phyloP scores from a whole-genome alignment of 495 filamentous ascomycete genomes.

The Aspergillus saccharolyticus region DNA sequence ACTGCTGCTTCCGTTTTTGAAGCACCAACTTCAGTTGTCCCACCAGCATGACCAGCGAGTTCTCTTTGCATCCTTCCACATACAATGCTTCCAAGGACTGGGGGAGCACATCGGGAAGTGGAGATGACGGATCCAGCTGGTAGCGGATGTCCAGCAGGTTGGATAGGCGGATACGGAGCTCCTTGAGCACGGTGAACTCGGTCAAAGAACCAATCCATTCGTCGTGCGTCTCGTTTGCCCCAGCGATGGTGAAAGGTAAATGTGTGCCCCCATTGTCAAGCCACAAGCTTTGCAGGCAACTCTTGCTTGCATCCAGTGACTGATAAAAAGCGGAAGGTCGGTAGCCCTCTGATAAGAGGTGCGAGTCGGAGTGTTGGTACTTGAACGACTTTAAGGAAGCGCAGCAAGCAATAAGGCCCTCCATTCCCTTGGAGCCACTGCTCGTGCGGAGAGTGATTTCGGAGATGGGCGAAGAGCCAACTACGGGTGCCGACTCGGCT shows the following conservation, averaged over 20 bases:
- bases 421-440: conserved; percentile 28
- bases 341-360: conserved; percentile 25
- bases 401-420: conserved; percentile 22
- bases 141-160: conserved; percentile 33
- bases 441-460: conserved; percentile 28
- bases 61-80: conserved; percentile 31
- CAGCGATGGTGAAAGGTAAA: conserved; percentile 28
- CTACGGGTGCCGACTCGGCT: background rate
- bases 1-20: conserved; percentile 16
- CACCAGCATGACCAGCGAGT: conserved; percentile 24
- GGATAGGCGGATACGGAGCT: conserved; percentile 32
- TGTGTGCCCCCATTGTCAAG: conserved; percentile 31
- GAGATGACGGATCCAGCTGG: conserved; percentile 19
- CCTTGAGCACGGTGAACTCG: conserved; percentile 28
- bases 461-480: conserved; percentile 18
- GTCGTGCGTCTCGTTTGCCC: conserved; percentile 31
- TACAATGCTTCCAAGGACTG: conserved; percentile 26
- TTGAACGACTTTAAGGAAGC: conserved; percentile 29
- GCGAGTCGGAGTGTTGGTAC: conserved; percentile 34
- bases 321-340: conserved; percentile 26
- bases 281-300: conserved; percentile 29
- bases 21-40: conserved; percentile 25
- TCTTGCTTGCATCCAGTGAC: conserved; percentile 25
- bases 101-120: conserved; percentile 27
- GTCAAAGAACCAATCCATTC: conserved; percentile 31